Conservation (phyloP, 495 filamentous ascomycete genomes). For the Penicillium roqueforti region DNA sequence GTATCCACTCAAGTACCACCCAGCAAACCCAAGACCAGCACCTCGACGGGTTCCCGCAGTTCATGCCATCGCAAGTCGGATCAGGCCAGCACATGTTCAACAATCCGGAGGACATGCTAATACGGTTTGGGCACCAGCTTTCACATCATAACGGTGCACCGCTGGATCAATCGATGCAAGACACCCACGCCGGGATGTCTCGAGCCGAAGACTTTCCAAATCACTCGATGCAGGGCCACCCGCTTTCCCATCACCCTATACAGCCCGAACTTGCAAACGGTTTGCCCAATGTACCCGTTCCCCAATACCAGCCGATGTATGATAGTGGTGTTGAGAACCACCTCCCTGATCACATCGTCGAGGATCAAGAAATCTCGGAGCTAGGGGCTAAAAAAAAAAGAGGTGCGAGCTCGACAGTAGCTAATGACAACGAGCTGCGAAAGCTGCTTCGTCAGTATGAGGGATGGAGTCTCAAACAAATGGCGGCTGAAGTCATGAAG, state of each 20-base stretch:
- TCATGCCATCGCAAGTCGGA: constrained; percentile 53
- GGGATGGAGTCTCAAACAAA: constrained; percentile 69
- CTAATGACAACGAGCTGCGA: constrained; percentile 88
- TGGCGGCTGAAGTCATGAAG: constrained; percentile 73
- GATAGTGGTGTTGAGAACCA: constrained; percentile 66
- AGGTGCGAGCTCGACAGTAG: constrained; percentile 65
- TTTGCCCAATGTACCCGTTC: constrained; percentile 35
- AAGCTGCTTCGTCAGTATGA: constrained; percentile 75
- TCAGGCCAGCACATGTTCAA: constrained; percentile 46
- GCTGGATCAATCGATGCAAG: constrained; percentile 49
- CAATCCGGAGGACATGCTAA: constrained; percentile 62
- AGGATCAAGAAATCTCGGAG: constrained; percentile 64
- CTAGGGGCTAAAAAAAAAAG: constrained; percentile 60
- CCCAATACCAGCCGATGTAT: constrained; percentile 55
- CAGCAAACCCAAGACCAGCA: constrained; percentile 64
- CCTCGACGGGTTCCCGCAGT: constrained; percentile 45
- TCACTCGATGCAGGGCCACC: constrained; percentile 46
- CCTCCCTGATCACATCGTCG: constrained; percentile 54
- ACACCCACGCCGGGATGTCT: constrained; percentile 44
- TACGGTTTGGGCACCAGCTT: constrained; percentile 53
- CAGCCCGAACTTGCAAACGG: constrained; percentile 31
- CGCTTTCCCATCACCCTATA: constrained; percentile 39
- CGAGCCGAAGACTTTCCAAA: constrained; percentile 45
- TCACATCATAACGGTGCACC: constrained; percentile 51
- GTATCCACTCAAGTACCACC: constrained; percentile 64